phyloP scores from a whole-genome alignment of 169 alveolate genomes.

The Babesia divergens region DNA sequence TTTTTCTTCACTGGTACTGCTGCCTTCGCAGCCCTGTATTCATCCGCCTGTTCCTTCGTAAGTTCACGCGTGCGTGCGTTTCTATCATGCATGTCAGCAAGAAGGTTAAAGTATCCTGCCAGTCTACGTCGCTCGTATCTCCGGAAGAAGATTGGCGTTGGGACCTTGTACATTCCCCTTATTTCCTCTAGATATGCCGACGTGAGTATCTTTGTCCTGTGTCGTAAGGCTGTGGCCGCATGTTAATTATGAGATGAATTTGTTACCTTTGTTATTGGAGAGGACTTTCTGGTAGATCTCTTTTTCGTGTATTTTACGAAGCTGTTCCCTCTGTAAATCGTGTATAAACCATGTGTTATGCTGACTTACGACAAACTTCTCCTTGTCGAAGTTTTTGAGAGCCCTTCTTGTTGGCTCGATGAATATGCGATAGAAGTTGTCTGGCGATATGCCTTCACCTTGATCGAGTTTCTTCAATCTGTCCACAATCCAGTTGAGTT shows the following conservation, averaged over 20 bases:
- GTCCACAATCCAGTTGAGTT: slow-evolving; percentile 67
- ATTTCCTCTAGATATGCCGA: slow-evolving; percentile 57
- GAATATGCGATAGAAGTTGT: slow-evolving; percentile 69
- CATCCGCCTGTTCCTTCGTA: slow-evolving; percentile 1
- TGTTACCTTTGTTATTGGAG: slow-evolving; percentile 33
- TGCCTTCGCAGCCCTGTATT: slow-evolving; percentile 3
- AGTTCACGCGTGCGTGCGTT: slow-evolving; percentile 12
- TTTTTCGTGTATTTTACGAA: slow-evolving; percentile 4
- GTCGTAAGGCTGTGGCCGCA: slow-evolving; percentile 27
- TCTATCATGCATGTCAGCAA: slow-evolving; percentile 46
- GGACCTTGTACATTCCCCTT: slow-evolving; percentile 36
- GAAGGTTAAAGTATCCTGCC: slow-evolving; percentile 56
- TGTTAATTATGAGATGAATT: not conserved
- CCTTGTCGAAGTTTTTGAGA: slow-evolving; percentile 54
- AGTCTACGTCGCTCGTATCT: slow-evolving; percentile 56
- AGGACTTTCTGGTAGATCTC: slow-evolving; percentile 29
- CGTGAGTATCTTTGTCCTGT: slow-evolving; percentile 42
- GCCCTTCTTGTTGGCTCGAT: slow-evolving; percentile 48
- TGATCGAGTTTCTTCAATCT: slow-evolving; percentile 61
- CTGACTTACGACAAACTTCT: slow-evolving; percentile 24
- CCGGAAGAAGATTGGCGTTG: slow-evolving; percentile 32
- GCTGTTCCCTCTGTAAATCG: slow-evolving; percentile 32
- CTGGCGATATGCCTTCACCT: slow-evolving; percentile 79
- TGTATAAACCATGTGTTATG: not conserved
- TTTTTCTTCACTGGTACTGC: not conserved